Evolutionary conservation across 148 eudicot species (phyloP), one percentile per base, ranked within the genome.

Genomic region (Bassia scoparia): DNA sequence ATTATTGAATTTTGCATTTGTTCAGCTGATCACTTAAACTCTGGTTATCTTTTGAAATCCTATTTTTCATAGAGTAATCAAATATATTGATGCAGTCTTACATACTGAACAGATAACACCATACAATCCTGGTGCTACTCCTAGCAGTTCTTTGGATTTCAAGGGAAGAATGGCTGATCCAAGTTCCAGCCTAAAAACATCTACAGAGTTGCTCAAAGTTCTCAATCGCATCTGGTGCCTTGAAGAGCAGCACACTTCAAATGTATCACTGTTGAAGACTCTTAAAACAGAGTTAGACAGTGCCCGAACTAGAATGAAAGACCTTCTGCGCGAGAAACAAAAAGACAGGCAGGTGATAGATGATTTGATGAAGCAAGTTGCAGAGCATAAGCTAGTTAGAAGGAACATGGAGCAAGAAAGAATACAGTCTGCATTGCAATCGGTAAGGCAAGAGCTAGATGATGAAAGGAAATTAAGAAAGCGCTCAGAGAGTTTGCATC

Each of bases 141-240:
- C 97, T 44, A 69, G 81, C 55, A 82, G 86, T 77, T 86, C 93
- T 63, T 3, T 83, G 80, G 86, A 82, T 65, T 70, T 86, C 53
- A 87, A 82, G 78, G 88, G 85, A 56, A 83, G 82, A 73, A 53
- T 65, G 48, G 79, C 82, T 62, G 84, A 86, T 60, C 74, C 91
- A 29, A 79, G 64, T 68, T 81, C 77, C 65, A 80, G 75, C 81
- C 86, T 94, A 49, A 85, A 91, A 84, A 91, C 96, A 64, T 89
- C 97, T 30, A 82, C 91, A 0, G 96, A 91, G 79, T 70, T 91
- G 20, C 89, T 91, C 68, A 89, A 85, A 81, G 84, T 94, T 67
- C 88, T 94, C 38, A 87, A 91, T 72, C 86, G 89, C 53, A 94
- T 94, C 29, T 91, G 93, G 96, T 87, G 77, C 80, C 96, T 94